Conservation (phyloP, 2,329 filamentous ascomycete genomes). For the Ophiostoma tasmaniense region DNA sequence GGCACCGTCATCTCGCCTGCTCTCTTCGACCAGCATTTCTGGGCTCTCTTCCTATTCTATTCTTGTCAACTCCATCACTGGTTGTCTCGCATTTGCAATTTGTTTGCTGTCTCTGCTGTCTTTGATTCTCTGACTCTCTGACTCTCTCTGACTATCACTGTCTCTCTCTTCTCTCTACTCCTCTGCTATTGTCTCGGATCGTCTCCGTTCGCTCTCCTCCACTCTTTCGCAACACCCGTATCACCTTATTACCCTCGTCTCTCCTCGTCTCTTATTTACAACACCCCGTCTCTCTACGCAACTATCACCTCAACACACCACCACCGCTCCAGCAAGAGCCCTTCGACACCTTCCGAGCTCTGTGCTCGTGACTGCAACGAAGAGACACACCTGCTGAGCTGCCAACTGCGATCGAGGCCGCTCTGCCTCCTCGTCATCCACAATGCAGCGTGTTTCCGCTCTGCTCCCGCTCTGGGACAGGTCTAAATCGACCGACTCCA, state of each 20-base stretch:
- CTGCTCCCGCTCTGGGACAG: constrained; percentile 35
- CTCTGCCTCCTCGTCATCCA: constrained; percentile 8
- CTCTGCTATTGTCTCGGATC: neutral
- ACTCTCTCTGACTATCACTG: neutral
- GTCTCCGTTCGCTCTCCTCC: neutral
- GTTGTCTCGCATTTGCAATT: neutral
- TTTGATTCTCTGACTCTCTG: neutral
- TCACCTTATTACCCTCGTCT: neutral
- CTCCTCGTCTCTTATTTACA: neutral
- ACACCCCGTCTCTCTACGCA: neutral
- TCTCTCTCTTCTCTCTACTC: neutral
- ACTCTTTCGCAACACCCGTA: neutral
- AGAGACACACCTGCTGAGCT: neutral
- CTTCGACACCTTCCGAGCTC: neutral
- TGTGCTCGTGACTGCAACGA: neutral
- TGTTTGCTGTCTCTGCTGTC: neutral
- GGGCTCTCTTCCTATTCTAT: neutral
- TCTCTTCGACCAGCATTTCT: neutral
- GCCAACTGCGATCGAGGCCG: constrained; percentile 6
- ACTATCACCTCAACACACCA: neutral
- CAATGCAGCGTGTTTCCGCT: constrained; percentile 40
- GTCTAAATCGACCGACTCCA: constrained; percentile 18
- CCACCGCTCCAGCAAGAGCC: neutral
- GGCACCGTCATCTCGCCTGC: neutral
- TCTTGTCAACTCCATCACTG: neutral